phyloP scores from a whole-genome alignment of 2,329 filamentous ascomycete genomes.

The Spiromastix sp. region DNA sequence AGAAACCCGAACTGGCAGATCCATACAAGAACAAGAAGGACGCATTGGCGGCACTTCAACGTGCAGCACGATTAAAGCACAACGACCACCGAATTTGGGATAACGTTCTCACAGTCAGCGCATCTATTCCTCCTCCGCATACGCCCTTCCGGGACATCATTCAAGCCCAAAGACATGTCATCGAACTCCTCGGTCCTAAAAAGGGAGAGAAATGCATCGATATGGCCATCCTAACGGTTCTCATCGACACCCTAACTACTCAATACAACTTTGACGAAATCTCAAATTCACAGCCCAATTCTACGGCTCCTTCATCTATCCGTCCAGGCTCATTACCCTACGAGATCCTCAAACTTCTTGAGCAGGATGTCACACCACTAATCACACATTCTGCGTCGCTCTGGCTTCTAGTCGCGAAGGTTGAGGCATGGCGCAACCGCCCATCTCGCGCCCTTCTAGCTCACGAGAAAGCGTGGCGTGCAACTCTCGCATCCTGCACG shows the following conservation, averaged over 20 bases:
- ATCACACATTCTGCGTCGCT: conserved; percentile 71
- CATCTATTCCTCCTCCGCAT: conserved; percentile 60
- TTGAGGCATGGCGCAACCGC: conserved; percentile 64
- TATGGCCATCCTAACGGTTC: conserved; percentile 55
- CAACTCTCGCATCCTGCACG: conserved; percentile 41
- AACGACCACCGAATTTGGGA: conserved; percentile 93
- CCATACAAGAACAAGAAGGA: conserved; percentile 57
- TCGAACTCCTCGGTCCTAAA: conserved; percentile 57
- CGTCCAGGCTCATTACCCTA: conserved; percentile 43
- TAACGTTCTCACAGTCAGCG: conserved; percentile 81
- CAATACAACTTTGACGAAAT: conserved; percentile 30
- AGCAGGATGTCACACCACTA: conserved; percentile 64
- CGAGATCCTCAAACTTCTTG: conserved; percentile 58
- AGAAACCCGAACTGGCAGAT: conserved; percentile 25
- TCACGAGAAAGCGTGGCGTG: conserved; percentile 83
- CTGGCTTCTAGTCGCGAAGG: conserved; percentile 62
- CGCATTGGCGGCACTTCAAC: conserved; percentile 75
- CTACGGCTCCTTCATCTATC: conserved; percentile 22
- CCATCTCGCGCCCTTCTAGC: conserved; percentile 66
- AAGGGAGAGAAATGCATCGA: conserved; percentile 73
- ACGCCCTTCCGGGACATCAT: conserved; percentile 63
- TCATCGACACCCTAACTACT: conserved; percentile 61
- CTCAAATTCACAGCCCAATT: conserved; percentile 16
- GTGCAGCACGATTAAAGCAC: conserved; percentile 71
- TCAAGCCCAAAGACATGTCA: conserved; percentile 61